Base-by-base conservation (phyloP, 352 stramenopile genomes). In the Peronospora farinosa region DNA sequence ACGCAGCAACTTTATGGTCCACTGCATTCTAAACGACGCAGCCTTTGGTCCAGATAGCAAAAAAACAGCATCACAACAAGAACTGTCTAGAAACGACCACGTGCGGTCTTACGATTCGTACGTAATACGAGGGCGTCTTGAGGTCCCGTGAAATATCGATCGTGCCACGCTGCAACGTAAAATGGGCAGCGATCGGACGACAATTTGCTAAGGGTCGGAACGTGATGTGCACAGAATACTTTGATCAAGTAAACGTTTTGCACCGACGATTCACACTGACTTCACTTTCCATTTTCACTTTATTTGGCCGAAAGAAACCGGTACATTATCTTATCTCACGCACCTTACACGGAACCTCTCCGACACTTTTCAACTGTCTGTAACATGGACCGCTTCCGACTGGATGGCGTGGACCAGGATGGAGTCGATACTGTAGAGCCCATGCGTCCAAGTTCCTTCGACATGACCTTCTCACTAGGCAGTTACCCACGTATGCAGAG, bases 361-460 rank as follows among this genome's bases (percentile, higher is more conserved):
- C 31, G 11, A 37, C 31, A 15, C 31, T 15, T 16, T 37, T n/a
- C n/a, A 37, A 17, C 12, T 37, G 31, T 17, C 21, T 32, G 36
- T 39, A 52, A 15, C n/a, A 93, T 93, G 83, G 83, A 93, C 54
- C 83, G 83, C 40, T 93, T 93, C 67, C 65, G 74, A 41, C 55
- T 88, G 9, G 76, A 91, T 32, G 78, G 86, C 51, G 76, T 90
- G 50, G 78, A 89, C 48, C 72, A 85, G 43, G 70, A 84, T 46
- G 68, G 63, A 39, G 88, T 80, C 39, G 83, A 93, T 60, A 80
- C 67, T 2, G 76, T 93, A 11, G 83, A 91, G 67, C 83, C 83
- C 40, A 84, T 91, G 68, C 83, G 83, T 3, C 69, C 83, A n/a
- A 90, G 83, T 55, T 92, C 80, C 25, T 93, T 93, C 58, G 80